These are phyloP conservation scores for Diplodia corticola DNA, from an alignment of 2,329 filamentous ascomycete genomes.

Conservation along the genomic window DNA sequence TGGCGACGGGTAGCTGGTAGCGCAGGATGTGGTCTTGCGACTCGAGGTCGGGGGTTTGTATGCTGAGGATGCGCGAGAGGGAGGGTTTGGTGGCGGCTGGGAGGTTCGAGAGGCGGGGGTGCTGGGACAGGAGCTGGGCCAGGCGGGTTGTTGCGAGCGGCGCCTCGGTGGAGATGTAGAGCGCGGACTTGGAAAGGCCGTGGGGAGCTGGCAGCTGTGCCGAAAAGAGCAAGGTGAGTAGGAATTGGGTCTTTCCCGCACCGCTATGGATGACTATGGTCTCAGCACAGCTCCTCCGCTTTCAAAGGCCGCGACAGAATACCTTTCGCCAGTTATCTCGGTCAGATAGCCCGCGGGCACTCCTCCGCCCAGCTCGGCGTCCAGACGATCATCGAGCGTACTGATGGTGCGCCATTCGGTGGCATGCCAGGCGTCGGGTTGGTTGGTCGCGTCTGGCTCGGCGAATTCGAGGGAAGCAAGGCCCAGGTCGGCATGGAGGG, in stretches of 20 bases:
- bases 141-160: constrained; percentile 80
- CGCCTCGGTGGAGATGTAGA: constrained; percentile 95
- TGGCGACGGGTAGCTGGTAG: constrained; percentile 86
- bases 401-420: constrained; percentile 65
- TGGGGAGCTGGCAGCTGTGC: constrained; percentile 75
- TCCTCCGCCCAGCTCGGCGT: constrained; percentile 72
- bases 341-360: constrained; percentile 79
- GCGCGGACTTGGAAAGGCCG: constrained; percentile 69
- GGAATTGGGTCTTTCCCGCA: constrained; percentile 91
- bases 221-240: constrained; percentile 79
- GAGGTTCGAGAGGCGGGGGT: constrained; percentile 60
- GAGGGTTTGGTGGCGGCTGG: constrained; percentile 55
- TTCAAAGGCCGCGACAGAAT: constrained; percentile 19
- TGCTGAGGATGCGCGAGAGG: constrained; percentile 74
- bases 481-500: constrained; percentile 64
- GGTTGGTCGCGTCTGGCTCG: constrained; percentile 10
- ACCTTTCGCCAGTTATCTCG: constrained; percentile 90
- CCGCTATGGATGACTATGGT: constrained; percentile 54
- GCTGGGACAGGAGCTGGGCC: constrained; percentile 69
- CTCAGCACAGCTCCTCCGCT: neutral
- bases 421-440: constrained; percentile 29
- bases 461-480: constrained; percentile 33
- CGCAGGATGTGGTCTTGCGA: constrained; percentile 92
- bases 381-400: constrained; percentile 74
- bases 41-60: constrained; percentile 85